Evolutionary conservation across 768 basidiomycete genomes (phyloP).

Genomic region (Pisolithus tinctorius): DNA sequence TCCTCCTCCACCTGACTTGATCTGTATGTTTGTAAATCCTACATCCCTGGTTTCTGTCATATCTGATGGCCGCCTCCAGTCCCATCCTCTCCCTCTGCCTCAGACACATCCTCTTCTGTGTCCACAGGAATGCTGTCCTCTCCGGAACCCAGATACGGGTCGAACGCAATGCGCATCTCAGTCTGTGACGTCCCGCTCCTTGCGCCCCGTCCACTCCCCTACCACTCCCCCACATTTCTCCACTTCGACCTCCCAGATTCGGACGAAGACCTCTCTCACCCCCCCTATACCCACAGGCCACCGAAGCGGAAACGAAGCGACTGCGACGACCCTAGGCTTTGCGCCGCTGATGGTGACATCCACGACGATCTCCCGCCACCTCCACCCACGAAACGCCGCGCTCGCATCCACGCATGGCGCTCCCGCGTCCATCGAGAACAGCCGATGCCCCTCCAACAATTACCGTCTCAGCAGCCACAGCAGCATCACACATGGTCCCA

Average conservation of each 20-base stretch:
- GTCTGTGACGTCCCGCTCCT: constrained; percentile 63
- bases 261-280: constrained; percentile 64
- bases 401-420: constrained; percentile 10
- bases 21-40: not conserved
- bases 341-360: constrained; percentile 10
- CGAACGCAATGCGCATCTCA: constrained; percentile 33
- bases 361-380: not conserved
- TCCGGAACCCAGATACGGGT: constrained; percentile 9
- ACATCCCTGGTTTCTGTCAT: not conserved
- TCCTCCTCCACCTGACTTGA: not conserved
- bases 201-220: constrained; percentile 63
- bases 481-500: not conserved
- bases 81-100: constrained; percentile 37
- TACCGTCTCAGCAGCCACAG: not conserved
- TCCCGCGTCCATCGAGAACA: constrained; percentile 10
- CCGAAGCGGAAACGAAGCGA: constrained; percentile 45
- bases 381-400: constrained; percentile 21
- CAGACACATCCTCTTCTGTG: constrained; percentile 24
- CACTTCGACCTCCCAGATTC: constrained; percentile 62
- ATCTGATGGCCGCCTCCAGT: constrained; percentile 21
- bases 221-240: constrained; percentile 63
- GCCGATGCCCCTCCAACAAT: not conserved
- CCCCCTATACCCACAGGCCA: constrained; percentile 55
- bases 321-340: constrained; percentile 8
- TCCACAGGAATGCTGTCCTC: constrained; percentile 22